A percentile compares a stretch with the other conserved stretches of the same genome.
Evolutionary conservation across 1,284 basidiomycete genomes (phyloP).

Genomic region (Leccinum brunneo-olivaceum): DNA sequence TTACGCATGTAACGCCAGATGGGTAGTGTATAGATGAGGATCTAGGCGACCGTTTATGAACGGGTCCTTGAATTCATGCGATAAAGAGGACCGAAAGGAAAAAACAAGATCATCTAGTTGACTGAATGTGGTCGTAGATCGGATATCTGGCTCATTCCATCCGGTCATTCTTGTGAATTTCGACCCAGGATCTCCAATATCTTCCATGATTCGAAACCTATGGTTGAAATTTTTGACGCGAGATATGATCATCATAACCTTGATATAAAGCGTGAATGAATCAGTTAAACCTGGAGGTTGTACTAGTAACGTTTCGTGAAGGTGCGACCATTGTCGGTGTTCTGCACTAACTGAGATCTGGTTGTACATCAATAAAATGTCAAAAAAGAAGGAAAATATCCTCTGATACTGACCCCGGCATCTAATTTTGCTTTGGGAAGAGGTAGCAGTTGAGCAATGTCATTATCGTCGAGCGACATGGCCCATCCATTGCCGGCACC

Average conservation of each 20-base stretch:
- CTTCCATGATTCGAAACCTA: slow-evolving; percentile 55
- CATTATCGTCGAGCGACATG: slow-evolving; percentile 61
- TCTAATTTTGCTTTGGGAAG: slow-evolving; percentile 55
- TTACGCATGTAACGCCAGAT: slow-evolving; percentile 58
- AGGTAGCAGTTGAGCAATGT: slow-evolving; percentile 65
- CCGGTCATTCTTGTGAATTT: slow-evolving; percentile 13
- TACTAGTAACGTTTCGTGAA: slow-evolving; percentile 47
- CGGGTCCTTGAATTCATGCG: slow-evolving; percentile 49
- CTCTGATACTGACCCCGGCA: slow-evolving; percentile 42
- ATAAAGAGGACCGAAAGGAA: slow-evolving; percentile 55
- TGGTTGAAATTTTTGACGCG: slow-evolving; percentile 67
- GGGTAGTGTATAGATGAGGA: slow-evolving; percentile 59
- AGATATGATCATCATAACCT: slow-evolving; percentile 60
- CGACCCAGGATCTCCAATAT: slow-evolving; percentile 41
- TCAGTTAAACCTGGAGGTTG: slow-evolving; percentile 64
- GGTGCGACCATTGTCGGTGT: slow-evolving; percentile 65
- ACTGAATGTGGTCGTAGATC: slow-evolving; percentile 55
- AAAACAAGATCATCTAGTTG: slow-evolving; percentile 55
- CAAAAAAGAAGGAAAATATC: slow-evolving; percentile 4
- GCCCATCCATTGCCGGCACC: slow-evolving; percentile 68
- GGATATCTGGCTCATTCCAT: slow-evolving; percentile 41
- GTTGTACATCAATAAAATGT: slow-evolving; percentile 13
- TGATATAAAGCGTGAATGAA: slow-evolving; percentile 70
- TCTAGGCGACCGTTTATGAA: slow-evolving; percentile 54
- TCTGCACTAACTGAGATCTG: slow-evolving; percentile 48